These are phyloP conservation scores for Polysphondylium violaceum DNA, from an alignment of 78 protist species.

Conservation along the genomic window DNA sequence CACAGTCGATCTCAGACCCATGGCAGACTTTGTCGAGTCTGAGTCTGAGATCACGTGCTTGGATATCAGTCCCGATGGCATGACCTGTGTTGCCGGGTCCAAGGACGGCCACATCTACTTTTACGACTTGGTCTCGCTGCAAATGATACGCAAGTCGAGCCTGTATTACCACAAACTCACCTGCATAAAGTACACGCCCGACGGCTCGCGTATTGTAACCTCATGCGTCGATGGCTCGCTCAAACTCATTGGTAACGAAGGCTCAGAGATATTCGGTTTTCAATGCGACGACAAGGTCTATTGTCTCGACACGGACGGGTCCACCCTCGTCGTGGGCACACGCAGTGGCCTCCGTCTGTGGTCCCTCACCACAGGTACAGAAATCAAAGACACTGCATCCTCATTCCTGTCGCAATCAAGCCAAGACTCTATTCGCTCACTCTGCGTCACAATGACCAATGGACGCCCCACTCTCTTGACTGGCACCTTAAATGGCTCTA, in stretches of 20 bases:
- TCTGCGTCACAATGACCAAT: conserved; percentile 7
- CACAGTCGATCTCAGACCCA: conserved; percentile 24
- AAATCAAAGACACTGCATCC: conserved; percentile 18
- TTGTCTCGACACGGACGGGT: conserved; percentile 70
- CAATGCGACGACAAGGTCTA: conserved; percentile 11
- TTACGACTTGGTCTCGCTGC: conserved; percentile 33
- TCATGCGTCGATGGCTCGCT: conserved; percentile 24
- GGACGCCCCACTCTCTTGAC: conserved; percentile 18
- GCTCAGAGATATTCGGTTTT: conserved; percentile 51
- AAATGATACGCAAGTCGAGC: not conserved
- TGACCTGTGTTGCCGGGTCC: conserved; percentile 50
- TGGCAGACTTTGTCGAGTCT: conserved; percentile 79
- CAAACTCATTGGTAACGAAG: conserved; percentile 59
- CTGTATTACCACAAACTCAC: conserved; percentile 13
- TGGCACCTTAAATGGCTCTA: conserved; percentile 42
- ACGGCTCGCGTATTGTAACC: conserved; percentile 19
- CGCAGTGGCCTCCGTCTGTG: conserved; percentile 40
- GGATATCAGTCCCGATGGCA: conserved; percentile 66
- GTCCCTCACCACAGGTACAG: conserved; percentile 64
- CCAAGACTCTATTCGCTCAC: conserved; percentile 29
- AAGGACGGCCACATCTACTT: conserved; percentile 50
- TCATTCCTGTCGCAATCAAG: conserved; percentile 1
- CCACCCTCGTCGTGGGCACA: conserved; percentile 35
- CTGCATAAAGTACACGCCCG: conserved; percentile 46
- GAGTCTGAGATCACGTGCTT: conserved; percentile 73